Conservation (phyloP, 495 filamentous ascomycete genomes). For the Tirmania nivea region DNA sequence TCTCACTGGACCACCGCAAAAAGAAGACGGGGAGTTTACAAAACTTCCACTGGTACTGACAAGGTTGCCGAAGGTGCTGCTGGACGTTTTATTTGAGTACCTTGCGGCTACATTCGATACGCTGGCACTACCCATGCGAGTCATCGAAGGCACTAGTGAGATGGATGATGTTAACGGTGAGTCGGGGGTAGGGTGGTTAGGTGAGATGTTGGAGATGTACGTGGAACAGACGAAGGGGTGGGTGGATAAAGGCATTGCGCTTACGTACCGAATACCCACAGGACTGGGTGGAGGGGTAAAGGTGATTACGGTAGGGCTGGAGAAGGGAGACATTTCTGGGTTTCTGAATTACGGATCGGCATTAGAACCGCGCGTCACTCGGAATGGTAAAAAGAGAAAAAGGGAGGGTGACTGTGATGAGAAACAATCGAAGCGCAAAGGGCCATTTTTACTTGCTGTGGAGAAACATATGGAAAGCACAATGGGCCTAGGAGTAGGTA, state of each 20-base stretch:
- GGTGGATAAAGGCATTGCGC: constrained; percentile 11
- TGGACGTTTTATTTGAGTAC: constrained; percentile 30
- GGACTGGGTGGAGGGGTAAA: background rate
- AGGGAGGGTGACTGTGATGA: constrained; percentile 3
- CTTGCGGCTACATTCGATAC: constrained; percentile 31
- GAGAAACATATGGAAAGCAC: constrained; percentile 25
- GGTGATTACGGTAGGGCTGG: no score
- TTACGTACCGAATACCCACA: background rate
- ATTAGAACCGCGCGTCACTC: background rate
- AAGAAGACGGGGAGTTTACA: constrained; percentile 20
- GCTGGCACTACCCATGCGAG: constrained; percentile 23
- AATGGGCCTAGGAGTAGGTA: constrained; percentile 30
- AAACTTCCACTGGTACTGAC: constrained; percentile 32
- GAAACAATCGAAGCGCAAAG: background rate
- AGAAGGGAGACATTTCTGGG: constrained; percentile 12
- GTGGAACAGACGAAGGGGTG: background rate
- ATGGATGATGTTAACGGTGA: background rate
- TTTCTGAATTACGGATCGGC: background rate
- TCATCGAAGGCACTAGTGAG: constrained; percentile 12
- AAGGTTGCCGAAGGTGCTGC: constrained; percentile 28
- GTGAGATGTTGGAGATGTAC: background rate
- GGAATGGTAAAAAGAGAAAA: constrained; percentile 2
- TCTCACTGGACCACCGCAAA: constrained; percentile 4
- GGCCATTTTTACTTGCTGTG: constrained; percentile 24
- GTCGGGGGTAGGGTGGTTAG: constrained; percentile 5